Base-by-base conservation (phyloP, 129 eudicot genomes). In the Kitagawia praeruptora region DNA sequence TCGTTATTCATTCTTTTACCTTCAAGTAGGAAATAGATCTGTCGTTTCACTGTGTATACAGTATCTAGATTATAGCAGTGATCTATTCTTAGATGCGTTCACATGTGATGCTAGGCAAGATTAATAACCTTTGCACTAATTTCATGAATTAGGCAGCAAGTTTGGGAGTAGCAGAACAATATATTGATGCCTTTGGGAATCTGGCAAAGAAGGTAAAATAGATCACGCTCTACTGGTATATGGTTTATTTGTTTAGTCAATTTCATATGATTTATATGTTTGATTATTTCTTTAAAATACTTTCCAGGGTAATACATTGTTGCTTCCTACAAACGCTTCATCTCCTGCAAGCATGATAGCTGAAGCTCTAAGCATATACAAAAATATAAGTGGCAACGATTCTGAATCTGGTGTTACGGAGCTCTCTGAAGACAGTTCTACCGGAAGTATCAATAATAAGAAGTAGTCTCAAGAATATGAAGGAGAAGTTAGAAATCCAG, bases 91-190 rank as follows among this genome's bases (percentile, higher is more conserved):
- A 56, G 66, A 12, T 56, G 13, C 23, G 66, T 56, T 58, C n/a
- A 58, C 34, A 58, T 4, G n/a, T n/a, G n/a, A n/a, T n/a, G 15
- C 67, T 58, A 58, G 28, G 34, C 67, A 58, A 34, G 72, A 12
- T 31, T 13, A 4, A 28, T 27, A 0, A 66, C 16, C 72, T 66
- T 61, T 25, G 16, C 37, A n/a, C 37, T 37, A 58, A 23, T 15
- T 42, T 37, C 53, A 42, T 41, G 85, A 83, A 85, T 84, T 87
- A 96, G 99, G 99, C 99, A 40, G 99, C 99, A 70, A 90, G 95
- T 83, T 79, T 92, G 84, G 89, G 92, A 77, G 48, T 96, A 77
- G 99, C 99, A 2, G 93, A 96, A 80, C 93, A 92, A 77, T 96
- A 96, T 86, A 86, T 96, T 46, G 84, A 89, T 8, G 99, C 99